Evolutionary conservation across 2,329 filamentous ascomycete genomes (phyloP).

Genomic region (Fusarium tjaetaba): DNA sequence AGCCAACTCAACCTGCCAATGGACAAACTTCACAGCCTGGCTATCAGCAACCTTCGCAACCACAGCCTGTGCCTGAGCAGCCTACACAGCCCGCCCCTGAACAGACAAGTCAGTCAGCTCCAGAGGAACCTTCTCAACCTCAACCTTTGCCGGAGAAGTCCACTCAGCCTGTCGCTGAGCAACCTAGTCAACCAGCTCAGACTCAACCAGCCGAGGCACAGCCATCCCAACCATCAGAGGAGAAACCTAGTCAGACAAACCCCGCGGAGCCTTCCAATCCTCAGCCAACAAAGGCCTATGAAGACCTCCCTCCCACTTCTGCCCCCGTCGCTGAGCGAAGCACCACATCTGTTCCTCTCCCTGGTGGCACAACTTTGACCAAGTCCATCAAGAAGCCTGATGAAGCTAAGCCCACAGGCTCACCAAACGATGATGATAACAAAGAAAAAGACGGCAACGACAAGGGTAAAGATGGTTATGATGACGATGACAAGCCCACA

Average conservation of each 20-base stretch:
- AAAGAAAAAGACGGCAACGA: background rate
- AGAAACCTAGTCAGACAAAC: slow-evolving; percentile 15
- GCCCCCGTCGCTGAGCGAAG: slow-evolving; percentile 18
- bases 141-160: background rate
- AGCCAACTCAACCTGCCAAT: slow-evolving; percentile 17
- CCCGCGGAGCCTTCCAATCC: slow-evolving; percentile 10
- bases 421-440: slow-evolving; percentile 2
- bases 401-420: slow-evolving; percentile 19
- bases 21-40: slow-evolving; percentile 11
- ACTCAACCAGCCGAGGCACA: background rate
- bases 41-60: slow-evolving; percentile 13
- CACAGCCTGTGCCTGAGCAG: slow-evolving; percentile 6
- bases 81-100: slow-evolving; percentile 3
- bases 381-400: slow-evolving; percentile 43
- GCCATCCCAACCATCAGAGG: slow-evolving; percentile 4
- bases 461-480: background rate
- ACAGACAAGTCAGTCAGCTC: slow-evolving; percentile 5
- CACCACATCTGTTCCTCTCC: slow-evolving; percentile 13
- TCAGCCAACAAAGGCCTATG: slow-evolving; percentile 25
- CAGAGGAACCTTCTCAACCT: background rate
- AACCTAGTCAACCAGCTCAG: slow-evolving; percentile 8
- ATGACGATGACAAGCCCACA: slow-evolving; percentile 25
- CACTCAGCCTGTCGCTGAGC: slow-evolving; percentile 8
- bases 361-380: slow-evolving; percentile 38
- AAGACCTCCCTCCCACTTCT: slow-evolving; percentile 12